phyloP scores from a whole-genome alignment of 805 yeast genomes.

The Candida nanaspora region DNA sequence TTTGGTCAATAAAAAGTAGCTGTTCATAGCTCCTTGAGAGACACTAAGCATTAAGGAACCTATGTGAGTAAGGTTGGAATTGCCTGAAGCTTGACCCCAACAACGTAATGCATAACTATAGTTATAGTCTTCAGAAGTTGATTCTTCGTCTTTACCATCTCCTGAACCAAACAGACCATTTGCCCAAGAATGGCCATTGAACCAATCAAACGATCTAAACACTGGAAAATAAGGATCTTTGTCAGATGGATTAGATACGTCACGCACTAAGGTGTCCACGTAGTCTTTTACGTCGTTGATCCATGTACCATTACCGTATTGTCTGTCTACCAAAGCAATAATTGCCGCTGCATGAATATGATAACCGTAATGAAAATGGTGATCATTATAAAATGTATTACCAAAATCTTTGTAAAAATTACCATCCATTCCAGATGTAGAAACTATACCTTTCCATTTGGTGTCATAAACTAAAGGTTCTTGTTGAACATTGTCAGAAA shows the following conservation, averaged over 20 bases:
- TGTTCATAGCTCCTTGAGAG: slow-evolving; percentile 45
- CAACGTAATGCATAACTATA: slow-evolving; percentile 61
- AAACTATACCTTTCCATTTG: slow-evolving; percentile 71
- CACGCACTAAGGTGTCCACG: slow-evolving; percentile 57
- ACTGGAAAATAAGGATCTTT: slow-evolving; percentile 54
- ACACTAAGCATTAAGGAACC: slow-evolving; percentile 55
- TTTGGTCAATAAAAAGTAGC: slow-evolving; percentile 43
- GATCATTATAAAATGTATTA: slow-evolving; percentile 74
- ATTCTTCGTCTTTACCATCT: slow-evolving; percentile 69
- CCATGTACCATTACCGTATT: slow-evolving; percentile 46
- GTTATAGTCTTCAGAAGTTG: slow-evolving; percentile 65
- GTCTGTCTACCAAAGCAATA: slow-evolving; percentile 56
- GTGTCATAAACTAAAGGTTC: slow-evolving; percentile 74
- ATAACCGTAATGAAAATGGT: slow-evolving; percentile 84
- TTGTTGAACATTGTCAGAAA: slow-evolving; percentile 60
- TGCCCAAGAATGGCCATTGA: slow-evolving; percentile 70
- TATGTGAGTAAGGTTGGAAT: slow-evolving; percentile 42
- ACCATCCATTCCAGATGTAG: slow-evolving; percentile 48
- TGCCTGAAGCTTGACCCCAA: slow-evolving; percentile 58
- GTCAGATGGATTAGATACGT: slow-evolving; percentile 55
- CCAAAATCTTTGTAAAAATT: slow-evolving; percentile 50
- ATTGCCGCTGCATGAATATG: slow-evolving; percentile 78
- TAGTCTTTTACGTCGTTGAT: slow-evolving; percentile 39
- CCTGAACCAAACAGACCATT: slow-evolving; percentile 54
- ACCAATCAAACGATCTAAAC: slow-evolving; percentile 64